These are phyloP conservation scores for Pseudogymnoascus sp. DNA, from an alignment of 2,329 filamentous ascomycete species.

Conservation along the genomic window DNA sequence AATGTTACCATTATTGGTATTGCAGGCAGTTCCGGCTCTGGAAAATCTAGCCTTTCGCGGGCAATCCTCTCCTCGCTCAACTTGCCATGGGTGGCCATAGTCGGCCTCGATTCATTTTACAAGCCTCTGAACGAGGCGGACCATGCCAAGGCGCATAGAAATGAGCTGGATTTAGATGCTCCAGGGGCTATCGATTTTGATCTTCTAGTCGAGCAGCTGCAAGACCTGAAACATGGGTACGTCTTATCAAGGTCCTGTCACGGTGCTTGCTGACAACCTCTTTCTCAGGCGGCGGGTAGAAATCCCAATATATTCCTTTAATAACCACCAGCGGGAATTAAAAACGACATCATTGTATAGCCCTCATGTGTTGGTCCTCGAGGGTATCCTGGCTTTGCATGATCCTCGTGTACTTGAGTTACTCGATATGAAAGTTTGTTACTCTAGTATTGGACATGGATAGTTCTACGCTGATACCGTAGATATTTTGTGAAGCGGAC, in stretches of 20 bases:
- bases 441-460: background rate
- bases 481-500: slow-evolving; percentile 95
- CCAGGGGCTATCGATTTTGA: slow-evolving; percentile 95
- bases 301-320: slow-evolving; percentile 91
- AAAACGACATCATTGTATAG: slow-evolving; percentile 88
- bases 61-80: slow-evolving; percentile 86
- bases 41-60: slow-evolving; percentile 88
- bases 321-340: slow-evolving; percentile 72
- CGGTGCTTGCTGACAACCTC: background rate
- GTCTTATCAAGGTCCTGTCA: slow-evolving; percentile 7
- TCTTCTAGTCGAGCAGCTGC: slow-evolving; percentile 66
- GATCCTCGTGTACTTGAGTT: slow-evolving; percentile 78
- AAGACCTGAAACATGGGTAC: slow-evolving; percentile 86
- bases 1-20: slow-evolving; percentile 95
- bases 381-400: slow-evolving; percentile 92
- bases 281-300: slow-evolving; percentile 52
- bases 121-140: slow-evolving; percentile 75
- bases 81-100: slow-evolving; percentile 93
- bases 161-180: slow-evolving; percentile 94
- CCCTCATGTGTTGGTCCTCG: slow-evolving; percentile 86
- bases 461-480: slow-evolving; percentile 11
- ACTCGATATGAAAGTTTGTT: slow-evolving; percentile 71
- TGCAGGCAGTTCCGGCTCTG: slow-evolving; percentile 86
- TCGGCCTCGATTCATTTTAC: slow-evolving; percentile 99
- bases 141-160: slow-evolving; percentile 70